phyloP scores from a whole-genome alignment of 306 rosid species.

The Vicia sativa region DNA sequence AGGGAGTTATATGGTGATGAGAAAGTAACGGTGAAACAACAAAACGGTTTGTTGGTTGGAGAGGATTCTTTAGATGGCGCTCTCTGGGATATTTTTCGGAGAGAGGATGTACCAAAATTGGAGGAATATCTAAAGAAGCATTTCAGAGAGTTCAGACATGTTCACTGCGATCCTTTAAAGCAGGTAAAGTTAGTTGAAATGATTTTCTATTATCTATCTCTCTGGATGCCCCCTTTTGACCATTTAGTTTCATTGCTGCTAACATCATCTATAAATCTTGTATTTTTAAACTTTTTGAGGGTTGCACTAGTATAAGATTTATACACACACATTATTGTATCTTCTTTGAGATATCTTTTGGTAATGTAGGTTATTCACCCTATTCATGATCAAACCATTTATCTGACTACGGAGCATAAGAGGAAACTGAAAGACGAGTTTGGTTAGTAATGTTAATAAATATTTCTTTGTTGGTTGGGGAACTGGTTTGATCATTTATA shows the following conservation, averaged over 20 bases:
- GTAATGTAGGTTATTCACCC: constrained; percentile 63
- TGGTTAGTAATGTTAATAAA: constrained; percentile 49
- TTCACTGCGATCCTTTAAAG: constrained; percentile 54
- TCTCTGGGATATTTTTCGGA: constrained; percentile 89
- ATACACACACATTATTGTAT: background rate
- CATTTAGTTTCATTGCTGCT: background rate
- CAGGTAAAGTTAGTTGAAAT: constrained; percentile 52
- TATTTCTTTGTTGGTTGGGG: constrained; percentile 6
- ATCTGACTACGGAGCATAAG: constrained; percentile 68
- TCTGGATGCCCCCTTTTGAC: background rate
- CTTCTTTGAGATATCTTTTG: constrained; percentile 15
- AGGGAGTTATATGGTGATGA: constrained; percentile 48
- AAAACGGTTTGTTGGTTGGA: constrained; percentile 18
- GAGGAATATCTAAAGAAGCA: constrained; percentile 72
- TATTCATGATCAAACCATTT: constrained; percentile 73
- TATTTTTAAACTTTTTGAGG: background rate
- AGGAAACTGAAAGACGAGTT: constrained; percentile 74
- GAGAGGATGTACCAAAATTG: constrained; percentile 83
- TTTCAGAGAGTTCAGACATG: constrained; percentile 77
- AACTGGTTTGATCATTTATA: constrained; percentile 1
- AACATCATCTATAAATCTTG: background rate
- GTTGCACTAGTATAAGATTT: background rate
- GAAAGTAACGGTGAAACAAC: background rate
- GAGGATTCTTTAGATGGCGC: constrained; percentile 64
- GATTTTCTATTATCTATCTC: background rate